Evolutionary conservation across 2,329 filamentous ascomycete genomes (phyloP), one percentile per base, ranked within the genome.

Genomic region (Pseudogymnoascus sp.): DNA sequence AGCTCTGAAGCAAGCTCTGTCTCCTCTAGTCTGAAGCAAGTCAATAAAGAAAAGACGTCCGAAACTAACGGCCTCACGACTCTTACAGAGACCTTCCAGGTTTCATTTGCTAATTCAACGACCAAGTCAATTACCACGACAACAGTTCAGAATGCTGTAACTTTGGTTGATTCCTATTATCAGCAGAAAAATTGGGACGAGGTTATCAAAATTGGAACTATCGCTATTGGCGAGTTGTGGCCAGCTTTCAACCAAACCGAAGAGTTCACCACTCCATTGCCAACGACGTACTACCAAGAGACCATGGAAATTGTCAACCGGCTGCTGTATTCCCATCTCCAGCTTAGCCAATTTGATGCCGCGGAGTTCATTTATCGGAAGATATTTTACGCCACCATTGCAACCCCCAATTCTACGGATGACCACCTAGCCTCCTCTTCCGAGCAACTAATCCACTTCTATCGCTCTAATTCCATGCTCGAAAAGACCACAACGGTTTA

Each of bases 401-500:
- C 63, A 6, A 62, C 64, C 2, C 58, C 61, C 6, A 60, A 60
- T 7, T 61, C 62, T 30, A n/a, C 58, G 1, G 65, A 68, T 25
- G 57, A 66, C 12, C 62, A 64, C n/a, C 20, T 67, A 4, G 20
- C 59, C 38, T 62, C 60, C 3, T 61, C 62, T 35, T 61, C 58
- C 1, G 62, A 63, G 9, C 47, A 35, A 22, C 60, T 67, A 2
- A 60, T 64, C n/a, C 53, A 64, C 6, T 64, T 65, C 20, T 66
- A 67, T n/a, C 57, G 66, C 33, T 59, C 37, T 0, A 58, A 64
- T 53, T 60, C 36, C n/a, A 63, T 65, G 62, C 41, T 57, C 6
- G 53, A 64, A 9, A 66, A 64, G 57, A 18, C 53, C n/a, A 58
- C 75, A 33, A 57, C 61, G 1, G 66, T 73, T 14, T 75, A 73